Evolutionary conservation across 2,329 filamentous ascomycete species (phyloP).

Genomic region (Xylariaceae sp.): DNA sequence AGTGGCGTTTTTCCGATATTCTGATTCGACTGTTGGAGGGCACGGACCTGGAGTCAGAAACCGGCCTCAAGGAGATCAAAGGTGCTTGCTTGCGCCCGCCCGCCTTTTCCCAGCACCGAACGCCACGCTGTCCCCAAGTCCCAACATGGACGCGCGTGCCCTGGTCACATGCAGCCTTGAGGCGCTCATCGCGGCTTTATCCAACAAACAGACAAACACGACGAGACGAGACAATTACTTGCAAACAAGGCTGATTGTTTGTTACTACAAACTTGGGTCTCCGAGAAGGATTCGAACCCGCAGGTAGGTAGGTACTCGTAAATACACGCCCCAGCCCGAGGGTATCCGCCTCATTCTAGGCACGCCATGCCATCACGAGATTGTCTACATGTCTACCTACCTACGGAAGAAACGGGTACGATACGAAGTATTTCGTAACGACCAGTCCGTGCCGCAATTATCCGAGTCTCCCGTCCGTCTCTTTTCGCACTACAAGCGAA

Average conservation of each 20-base stretch:
- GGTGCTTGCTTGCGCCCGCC: constrained; percentile 3
- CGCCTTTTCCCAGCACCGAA: not conserved
- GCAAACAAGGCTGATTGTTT: not conserved
- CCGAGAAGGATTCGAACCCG: not conserved
- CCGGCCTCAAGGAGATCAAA: too few species aligned
- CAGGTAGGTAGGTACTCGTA: not conserved
- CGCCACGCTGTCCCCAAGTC: not conserved
- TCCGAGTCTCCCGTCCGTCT: not conserved
- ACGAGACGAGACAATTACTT: too few species aligned
- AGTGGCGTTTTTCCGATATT: too few species aligned
- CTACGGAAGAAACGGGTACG: not conserved
- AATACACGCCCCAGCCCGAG: not conserved
- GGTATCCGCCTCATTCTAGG: not conserved
- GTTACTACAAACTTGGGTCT: not conserved
- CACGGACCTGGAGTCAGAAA: too few species aligned
- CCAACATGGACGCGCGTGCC: not conserved
- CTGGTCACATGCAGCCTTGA: not conserved
- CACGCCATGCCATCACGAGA: not conserved
- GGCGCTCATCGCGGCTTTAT: not conserved
- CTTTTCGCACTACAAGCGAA: not conserved
- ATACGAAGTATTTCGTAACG: not conserved
- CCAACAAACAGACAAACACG: not conserved
- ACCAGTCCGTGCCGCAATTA: not conserved
- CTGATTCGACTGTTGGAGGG: too few species aligned
- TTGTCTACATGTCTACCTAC: not conserved